Evolutionary conservation across 139 green algal species (phyloP).

Genomic region (Auxenochlorella pyrenoidosa): DNA sequence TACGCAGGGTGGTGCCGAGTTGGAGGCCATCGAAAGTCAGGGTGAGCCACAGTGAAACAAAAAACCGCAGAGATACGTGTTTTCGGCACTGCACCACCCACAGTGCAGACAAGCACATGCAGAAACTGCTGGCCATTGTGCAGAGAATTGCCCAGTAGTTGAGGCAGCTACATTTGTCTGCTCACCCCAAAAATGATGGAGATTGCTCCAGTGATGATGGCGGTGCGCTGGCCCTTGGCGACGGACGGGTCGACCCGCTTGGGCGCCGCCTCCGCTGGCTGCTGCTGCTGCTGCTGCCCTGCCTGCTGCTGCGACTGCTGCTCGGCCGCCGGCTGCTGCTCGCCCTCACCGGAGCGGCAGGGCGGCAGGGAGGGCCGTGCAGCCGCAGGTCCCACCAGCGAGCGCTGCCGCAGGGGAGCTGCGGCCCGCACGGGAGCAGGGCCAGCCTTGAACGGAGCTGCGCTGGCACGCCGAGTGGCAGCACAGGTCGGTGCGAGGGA

Average conservation of each 20-base stretch:
- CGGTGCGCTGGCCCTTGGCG: conserved; percentile 54
- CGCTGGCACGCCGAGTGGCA: too few species aligned
- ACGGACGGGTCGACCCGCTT: conserved; percentile 24
- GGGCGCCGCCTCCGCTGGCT: not conserved
- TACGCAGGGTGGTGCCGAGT: not conserved
- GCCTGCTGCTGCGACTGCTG: conserved; percentile 1
- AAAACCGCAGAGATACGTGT: not conserved
- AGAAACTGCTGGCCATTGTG: not conserved
- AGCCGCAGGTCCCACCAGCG: too few species aligned
- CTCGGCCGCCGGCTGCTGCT: not conserved
- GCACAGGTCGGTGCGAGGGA: too few species aligned
- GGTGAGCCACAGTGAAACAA: too few species aligned
- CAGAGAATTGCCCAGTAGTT: too few species aligned
- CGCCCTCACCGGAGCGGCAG: not conserved
- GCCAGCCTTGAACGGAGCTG: too few species aligned
- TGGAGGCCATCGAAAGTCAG: not conserved
- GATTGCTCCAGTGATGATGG: conserved; percentile 61
- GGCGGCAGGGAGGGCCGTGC: too few species aligned
- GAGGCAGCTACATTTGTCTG: too few species aligned
- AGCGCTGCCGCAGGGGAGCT: too few species aligned
- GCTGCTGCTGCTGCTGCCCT: not conserved
- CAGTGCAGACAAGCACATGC: not conserved
- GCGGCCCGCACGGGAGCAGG: too few species aligned
- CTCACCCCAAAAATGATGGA: conserved; percentile 63
- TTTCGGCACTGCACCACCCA: too few species aligned